A percentile compares a stretch with the other conserved stretches of the same genome.
These are phyloP conservation scores for Dioszegia hungarica DNA, from an alignment of 768 basidiomycete genomes.

Conservation along the genomic window DNA sequence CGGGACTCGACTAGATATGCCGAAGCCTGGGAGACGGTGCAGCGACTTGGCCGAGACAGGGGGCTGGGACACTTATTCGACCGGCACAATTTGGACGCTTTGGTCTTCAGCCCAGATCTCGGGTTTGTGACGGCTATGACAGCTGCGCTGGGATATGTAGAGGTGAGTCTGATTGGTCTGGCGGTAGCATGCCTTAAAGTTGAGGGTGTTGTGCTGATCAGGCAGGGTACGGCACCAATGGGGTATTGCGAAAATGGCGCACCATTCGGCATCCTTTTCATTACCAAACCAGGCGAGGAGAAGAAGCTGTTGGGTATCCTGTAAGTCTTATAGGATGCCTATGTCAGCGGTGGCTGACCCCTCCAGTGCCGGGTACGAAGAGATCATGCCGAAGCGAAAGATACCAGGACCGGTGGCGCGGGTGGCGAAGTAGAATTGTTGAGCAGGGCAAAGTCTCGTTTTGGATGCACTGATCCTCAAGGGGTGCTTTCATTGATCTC, in stretches of 20 bases:
- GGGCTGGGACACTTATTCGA: constrained; percentile 26
- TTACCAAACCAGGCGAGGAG: not conserved
- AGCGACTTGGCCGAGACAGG: constrained; percentile 18
- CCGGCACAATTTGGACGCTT: constrained; percentile 26
- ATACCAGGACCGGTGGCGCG: not conserved
- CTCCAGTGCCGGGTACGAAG: not conserved
- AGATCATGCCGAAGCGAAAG: not conserved
- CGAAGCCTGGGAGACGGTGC: constrained; percentile 16
- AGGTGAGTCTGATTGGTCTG: constrained; percentile 30
- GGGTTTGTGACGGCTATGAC: constrained; percentile 19
- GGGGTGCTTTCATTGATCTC: no score
- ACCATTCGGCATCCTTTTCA: constrained; percentile 8
- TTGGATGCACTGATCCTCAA: no score
- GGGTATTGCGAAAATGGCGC: constrained; percentile 20
- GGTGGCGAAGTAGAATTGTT: no score
- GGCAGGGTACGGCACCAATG: constrained; percentile 18
- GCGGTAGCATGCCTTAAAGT: no score
- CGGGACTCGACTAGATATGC: constrained; percentile 18
- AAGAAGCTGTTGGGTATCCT: constrained; percentile 2
- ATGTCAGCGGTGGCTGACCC: not conserved
- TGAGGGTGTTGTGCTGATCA: not conserved
- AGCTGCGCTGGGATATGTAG: constrained; percentile 27
- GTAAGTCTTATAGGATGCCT: not conserved
- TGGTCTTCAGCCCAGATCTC: constrained; percentile 28
- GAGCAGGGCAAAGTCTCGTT: no score